Evolutionary conservation across 108 stramenopile genomes (phyloP), one percentile per base, ranked within the genome.

Genomic region (Skeletonema marinoi): DNA sequence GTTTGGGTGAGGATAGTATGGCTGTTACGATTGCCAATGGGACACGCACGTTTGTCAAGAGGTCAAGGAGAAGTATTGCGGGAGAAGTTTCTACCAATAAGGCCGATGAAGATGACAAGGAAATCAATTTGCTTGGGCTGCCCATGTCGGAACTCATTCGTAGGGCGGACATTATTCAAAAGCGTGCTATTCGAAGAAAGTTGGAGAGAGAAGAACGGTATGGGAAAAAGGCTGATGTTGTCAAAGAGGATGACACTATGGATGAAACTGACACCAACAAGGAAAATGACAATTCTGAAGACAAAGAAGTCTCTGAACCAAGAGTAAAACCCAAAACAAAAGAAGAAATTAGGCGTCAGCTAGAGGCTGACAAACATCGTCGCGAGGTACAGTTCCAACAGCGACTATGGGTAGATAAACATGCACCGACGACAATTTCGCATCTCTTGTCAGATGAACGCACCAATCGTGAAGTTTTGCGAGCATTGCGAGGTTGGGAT

Each of bases 401-500:
- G 33, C 67, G 71, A 29, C 85, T 96, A n/a, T 96, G 95, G 95
- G 95, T 96, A 4, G 95, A 93, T 73, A 93, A 93, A 64, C 98
- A 99, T 81, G 93, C 98, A 3, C 99, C 99, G 5, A 62, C 79
- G 12, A 51, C 82, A 51, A 98, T 98, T 67, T 70, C 93, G 7
- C 89, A 98, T 75, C 77, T 99, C 30, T 74, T 99, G 42, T 94
- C 93, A 33, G 94, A 97, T 69, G 98, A 98, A 75, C 84, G 90
- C 8, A 96, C 94, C 67, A 98, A 98, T 84, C 89, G 98, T 21
- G 95, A 96, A 68, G 96, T 99, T 17, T 71, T 99, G 41, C 70
- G 92, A 30, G 89, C 95, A 4, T 51, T 99, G 33, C 81, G 94
- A 68, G 85, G 66, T 11, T 99, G 99, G 99, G 97, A 98, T 84